Conservation (phyloP, 1,284 basidiomycete species). For the Irpex sp. region DNA sequence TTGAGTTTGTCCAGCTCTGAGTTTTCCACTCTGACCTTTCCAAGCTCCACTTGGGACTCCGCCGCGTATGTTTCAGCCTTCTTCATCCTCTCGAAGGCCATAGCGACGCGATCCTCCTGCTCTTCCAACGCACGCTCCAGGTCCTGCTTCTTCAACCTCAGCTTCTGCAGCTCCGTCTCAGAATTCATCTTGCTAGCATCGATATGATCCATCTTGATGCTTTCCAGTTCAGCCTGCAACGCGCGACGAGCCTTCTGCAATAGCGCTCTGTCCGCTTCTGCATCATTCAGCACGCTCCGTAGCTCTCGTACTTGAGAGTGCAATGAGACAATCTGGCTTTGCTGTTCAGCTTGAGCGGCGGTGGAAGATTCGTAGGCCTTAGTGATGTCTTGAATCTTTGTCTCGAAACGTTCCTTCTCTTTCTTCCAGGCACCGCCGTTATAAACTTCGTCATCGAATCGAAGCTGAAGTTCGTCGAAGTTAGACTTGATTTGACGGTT, state of each 20-base stretch:
- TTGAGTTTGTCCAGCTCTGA: slow-evolving; percentile 74
- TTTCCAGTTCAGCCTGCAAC: slow-evolving; percentile 73
- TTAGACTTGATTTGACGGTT: slow-evolving; percentile 73
- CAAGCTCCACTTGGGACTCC: slow-evolving; percentile 71
- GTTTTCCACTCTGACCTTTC: slow-evolving; percentile 71
- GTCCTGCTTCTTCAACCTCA: slow-evolving; percentile 76
- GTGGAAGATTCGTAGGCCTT: slow-evolving; percentile 76
- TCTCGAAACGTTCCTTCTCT: slow-evolving; percentile 80
- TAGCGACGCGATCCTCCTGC: slow-evolving; percentile 65
- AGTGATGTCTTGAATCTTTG: slow-evolving; percentile 71
- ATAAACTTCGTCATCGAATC: slow-evolving; percentile 74
- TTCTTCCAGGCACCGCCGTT: slow-evolving; percentile 79
- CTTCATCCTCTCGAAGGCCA: slow-evolving; percentile 74
- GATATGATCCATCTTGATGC: slow-evolving; percentile 70
- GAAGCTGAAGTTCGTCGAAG: slow-evolving; percentile 70
- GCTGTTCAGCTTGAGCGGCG: slow-evolving; percentile 71
- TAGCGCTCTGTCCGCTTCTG: slow-evolving; percentile 73
- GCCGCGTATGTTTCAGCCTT: slow-evolving; percentile 72
- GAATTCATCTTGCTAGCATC: slow-evolving; percentile 67
- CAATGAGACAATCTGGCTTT: slow-evolving; percentile 75
- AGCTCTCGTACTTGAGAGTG: slow-evolving; percentile 84
- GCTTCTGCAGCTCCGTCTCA: slow-evolving; percentile 68
- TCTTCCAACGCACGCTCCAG: slow-evolving; percentile 75
- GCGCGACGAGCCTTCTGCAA: slow-evolving; percentile 80
- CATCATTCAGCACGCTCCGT: slow-evolving; percentile 74